Evolutionary conservation across 2,329 filamentous ascomycete species (phyloP).

Genomic region (Aspergillus jensenii): DNA sequence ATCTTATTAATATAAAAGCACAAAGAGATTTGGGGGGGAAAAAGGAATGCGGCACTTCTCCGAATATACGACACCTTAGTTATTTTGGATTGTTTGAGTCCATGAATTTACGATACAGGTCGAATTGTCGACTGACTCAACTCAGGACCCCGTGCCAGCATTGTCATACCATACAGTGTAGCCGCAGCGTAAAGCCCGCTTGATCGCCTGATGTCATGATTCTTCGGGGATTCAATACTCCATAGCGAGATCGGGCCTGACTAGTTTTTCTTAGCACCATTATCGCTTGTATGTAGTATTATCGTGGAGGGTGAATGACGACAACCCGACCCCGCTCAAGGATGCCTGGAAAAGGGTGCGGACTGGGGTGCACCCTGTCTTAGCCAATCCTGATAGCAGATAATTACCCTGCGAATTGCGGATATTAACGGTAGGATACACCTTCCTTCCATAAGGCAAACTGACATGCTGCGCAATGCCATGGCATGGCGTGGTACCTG

Average conservation of each 20-base stretch:
- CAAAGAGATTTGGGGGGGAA: not conserved
- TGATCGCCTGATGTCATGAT: slow-evolving; percentile 17
- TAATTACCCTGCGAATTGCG: not conserved
- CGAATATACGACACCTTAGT: not conserved
- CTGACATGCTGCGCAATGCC: not conserved
- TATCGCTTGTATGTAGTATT: not conserved
- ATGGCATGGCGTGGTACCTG: not conserved
- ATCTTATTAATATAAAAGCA: slow-evolving; percentile 6
- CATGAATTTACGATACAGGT: not conserved
- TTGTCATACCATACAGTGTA: not conserved
- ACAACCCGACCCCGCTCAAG: not conserved
- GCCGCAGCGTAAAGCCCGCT: not conserved
- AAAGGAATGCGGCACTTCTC: not conserved
- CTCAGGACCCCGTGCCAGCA: slow-evolving; percentile 2
- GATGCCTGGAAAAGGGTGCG: not conserved
- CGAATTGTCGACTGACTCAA: not conserved
- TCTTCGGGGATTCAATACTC: not conserved
- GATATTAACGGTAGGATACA: not conserved
- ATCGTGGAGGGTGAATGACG: not conserved
- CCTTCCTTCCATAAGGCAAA: not conserved
- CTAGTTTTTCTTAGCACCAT: not conserved
- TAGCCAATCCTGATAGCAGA: not conserved
- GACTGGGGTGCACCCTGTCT: not conserved
- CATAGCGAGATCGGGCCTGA: not conserved
- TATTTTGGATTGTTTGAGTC: not conserved